A percentile compares a stretch with the other conserved stretches of the same genome.
These are phyloP conservation scores for Yamagishiella unicocca DNA, from an alignment of 139 green algal species.

Conservation along the genomic window DNA sequence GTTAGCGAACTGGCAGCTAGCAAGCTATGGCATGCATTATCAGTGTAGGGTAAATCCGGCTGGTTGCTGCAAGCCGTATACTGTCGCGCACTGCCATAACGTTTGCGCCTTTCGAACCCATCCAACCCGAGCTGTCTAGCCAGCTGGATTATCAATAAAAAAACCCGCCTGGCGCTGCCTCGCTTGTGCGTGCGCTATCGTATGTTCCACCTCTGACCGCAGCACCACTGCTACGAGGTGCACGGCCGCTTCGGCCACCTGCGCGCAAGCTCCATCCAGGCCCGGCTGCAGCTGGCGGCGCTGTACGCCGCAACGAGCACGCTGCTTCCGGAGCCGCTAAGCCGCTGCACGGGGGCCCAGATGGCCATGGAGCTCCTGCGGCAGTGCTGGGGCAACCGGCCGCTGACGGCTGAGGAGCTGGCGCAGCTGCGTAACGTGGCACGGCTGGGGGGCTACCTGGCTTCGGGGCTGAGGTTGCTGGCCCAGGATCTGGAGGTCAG, in stretches of 20 bases:
- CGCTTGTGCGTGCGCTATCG: too few relatives aligned
- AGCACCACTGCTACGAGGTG: constrained; percentile 63
- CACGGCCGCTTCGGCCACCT: constrained; percentile 70
- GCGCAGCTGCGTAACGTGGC: constrained; percentile 41
- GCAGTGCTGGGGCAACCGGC: constrained; percentile 61
- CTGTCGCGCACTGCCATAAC: too few relatives aligned
- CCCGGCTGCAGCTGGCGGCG: constrained; percentile 72
- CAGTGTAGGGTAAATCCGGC: too few relatives aligned
- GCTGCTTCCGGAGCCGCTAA: constrained; percentile 65
- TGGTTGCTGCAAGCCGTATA: too few relatives aligned
- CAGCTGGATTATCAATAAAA: too few relatives aligned
- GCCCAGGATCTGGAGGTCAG: constrained; percentile 53
- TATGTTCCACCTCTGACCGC: too few relatives aligned
- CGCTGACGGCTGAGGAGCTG: constrained; percentile 52
- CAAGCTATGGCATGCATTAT: too few relatives aligned
- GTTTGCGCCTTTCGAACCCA: too few relatives aligned
- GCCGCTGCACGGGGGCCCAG: constrained; percentile 60
- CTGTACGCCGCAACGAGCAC: constrained; percentile 71
- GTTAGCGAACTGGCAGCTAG: too few relatives aligned
- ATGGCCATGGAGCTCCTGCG: constrained; percentile 63
- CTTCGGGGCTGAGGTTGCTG: constrained; percentile 55
- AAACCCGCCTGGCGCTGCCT: too few relatives aligned
- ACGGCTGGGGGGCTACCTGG: constrained; percentile 46
- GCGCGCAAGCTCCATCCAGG: constrained; percentile 14
- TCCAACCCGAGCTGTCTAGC: too few relatives aligned